These are phyloP conservation scores for Metschnikowia amazonensis DNA, from an alignment of 805 yeast genomes.

Conservation along the genomic window DNA sequence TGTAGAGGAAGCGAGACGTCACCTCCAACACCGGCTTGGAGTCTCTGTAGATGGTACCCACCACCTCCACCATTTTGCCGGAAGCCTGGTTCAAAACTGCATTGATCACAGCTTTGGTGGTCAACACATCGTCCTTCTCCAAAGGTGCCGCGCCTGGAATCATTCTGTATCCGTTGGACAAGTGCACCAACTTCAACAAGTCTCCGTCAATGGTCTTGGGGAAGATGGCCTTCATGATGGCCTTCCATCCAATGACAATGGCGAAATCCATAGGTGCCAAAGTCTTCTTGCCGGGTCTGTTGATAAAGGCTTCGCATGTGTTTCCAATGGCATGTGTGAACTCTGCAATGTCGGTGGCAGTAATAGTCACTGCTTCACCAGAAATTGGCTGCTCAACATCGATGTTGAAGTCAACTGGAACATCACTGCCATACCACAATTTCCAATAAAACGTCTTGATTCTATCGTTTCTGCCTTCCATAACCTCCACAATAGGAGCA, in stretches of 20 bases:
- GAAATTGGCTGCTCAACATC: conserved; percentile 68
- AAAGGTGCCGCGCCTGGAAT: conserved; percentile 87
- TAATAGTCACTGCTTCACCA: conserved; percentile 66
- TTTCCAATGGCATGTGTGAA: conserved; percentile 97
- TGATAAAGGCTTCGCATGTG: conserved; percentile 92
- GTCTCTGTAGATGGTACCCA: conserved; percentile 79
- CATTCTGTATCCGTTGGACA: conserved; percentile 93
- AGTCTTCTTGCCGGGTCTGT: conserved; percentile 77
- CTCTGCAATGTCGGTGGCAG: conserved; percentile 76
- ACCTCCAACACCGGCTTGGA: conserved; percentile 87
- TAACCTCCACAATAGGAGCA: conserved; percentile 88
- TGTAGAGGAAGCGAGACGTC: conserved; percentile 90
- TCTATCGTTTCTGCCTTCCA: conserved; percentile 86
- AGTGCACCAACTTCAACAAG: conserved; percentile 85
- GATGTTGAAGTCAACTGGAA: conserved; percentile 62
- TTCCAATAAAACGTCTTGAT: conserved; percentile 97
- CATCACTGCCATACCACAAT: conserved; percentile 77
- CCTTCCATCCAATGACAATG: conserved; percentile 97
- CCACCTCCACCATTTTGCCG: conserved; percentile 94
- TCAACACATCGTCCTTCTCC: conserved; percentile 80
- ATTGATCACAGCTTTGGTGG: conserved; percentile 77
- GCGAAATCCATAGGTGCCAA: conserved; percentile 99
- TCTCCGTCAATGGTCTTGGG: conserved; percentile 96
- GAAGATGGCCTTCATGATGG: conserved; percentile 97
- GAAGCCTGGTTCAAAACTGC: conserved; percentile 87